These are phyloP conservation scores for Blastocystis hominis DNA, from an alignment of 352 stramenopile species.

Conservation along the genomic window DNA sequence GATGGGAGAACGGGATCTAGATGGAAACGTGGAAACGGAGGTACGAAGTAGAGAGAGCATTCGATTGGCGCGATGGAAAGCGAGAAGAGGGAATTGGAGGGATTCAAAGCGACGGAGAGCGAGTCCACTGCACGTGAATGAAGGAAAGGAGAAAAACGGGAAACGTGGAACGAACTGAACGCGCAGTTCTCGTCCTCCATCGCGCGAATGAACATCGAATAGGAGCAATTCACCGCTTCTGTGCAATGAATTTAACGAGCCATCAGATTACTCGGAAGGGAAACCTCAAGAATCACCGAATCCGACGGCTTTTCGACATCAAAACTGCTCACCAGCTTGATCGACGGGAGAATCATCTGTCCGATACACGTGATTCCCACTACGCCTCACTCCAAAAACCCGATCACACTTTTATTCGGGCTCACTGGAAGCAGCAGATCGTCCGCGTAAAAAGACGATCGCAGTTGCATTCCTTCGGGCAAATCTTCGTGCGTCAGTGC, in stretches of 20 bases:
- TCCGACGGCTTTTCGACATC: constrained; percentile 1
- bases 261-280: background rate
- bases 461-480: background rate
- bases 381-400: background rate
- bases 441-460: constrained; percentile 5
- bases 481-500: background rate
- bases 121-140: background rate
- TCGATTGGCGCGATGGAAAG: background rate
- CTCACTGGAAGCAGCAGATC: background rate
- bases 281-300: background rate
- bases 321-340: background rate
- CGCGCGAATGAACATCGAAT: background rate
- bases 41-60: constrained; percentile 4
- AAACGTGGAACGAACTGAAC: background rate
- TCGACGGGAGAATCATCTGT: background rate
- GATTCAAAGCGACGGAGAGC: background rate
- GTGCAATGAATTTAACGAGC: background rate
- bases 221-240: constrained; percentile 14
- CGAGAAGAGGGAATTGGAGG: background rate
- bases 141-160: background rate
- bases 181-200: background rate
- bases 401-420: background rate
- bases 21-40: background rate
- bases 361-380: background rate
- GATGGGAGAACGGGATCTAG: constrained; percentile 14